Conservation (phyloP, 306 rosid genomes). For the Rosa multiflora region DNA sequence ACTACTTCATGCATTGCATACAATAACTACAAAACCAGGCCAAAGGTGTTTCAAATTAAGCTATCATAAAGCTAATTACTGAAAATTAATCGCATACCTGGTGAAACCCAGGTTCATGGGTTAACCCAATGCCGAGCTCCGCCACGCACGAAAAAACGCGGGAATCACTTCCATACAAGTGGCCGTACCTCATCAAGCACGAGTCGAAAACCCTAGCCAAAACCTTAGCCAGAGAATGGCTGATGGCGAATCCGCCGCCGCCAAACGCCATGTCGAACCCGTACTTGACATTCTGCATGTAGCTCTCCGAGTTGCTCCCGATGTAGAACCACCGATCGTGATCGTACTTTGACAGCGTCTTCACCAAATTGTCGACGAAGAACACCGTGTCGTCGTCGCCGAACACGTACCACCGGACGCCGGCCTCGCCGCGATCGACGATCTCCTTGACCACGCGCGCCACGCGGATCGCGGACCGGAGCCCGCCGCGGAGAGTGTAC, state of each 20-base stretch:
- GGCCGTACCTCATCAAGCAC: conserved; percentile 72
- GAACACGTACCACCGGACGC: conserved; percentile 85
- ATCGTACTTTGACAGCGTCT: conserved; percentile 61
- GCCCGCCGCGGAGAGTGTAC: conserved; percentile 59
- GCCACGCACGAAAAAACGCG: conserved; percentile 77
- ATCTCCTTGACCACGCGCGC: conserved; percentile 81
- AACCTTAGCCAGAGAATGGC: conserved; percentile 65
- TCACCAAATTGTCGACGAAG: conserved; percentile 77
- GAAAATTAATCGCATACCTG: conserved; percentile 47
- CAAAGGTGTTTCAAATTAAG: too few species aligned
- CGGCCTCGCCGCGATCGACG: conserved; percentile 62
- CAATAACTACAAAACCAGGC: neutral
- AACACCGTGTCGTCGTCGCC: conserved; percentile 93
- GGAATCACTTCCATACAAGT: conserved; percentile 89
- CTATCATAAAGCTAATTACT: too few species aligned
- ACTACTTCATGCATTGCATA: neutral
- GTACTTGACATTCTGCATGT: conserved; percentile 59
- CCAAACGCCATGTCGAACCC: conserved; percentile 92
- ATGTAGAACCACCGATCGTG: conserved; percentile 71
- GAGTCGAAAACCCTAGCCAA: conserved; percentile 79
- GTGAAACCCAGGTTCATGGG: conserved; percentile 95
- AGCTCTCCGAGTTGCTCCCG: conserved; percentile 82
- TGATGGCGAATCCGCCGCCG: conserved; percentile 89
- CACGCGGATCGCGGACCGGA: conserved; percentile 85
- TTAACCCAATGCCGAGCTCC: conserved; percentile 79